Evolutionary conservation across 2,329 filamentous ascomycete genomes (phyloP), one percentile per base, ranked within the genome.

Genomic region (Penicillium sp.): DNA sequence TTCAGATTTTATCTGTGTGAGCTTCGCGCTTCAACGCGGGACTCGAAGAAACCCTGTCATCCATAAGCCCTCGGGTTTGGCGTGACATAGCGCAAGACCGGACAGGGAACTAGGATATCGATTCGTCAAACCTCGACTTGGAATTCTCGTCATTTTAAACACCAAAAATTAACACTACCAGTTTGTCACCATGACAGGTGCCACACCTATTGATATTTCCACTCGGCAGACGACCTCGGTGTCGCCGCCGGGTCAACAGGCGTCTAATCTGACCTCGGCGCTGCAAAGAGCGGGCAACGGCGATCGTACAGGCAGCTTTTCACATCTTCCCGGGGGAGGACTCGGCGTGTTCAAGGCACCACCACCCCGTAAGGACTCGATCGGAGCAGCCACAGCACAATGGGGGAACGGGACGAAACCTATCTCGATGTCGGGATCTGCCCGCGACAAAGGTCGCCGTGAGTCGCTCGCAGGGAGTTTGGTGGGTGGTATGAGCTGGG

Each of bases 401-500:
- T 84, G 83, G 74, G 82, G 81, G 62, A 81, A 80, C 61, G 83
- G 83, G 43, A 81, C 82, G 27, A 81, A 82, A 63, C 84, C 85
- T 41, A 88, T 88, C 62, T 83, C 84, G n/a, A 80, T 86, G 71
- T 77, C 78, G 61, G 77, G 72, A 43, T 77, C 73, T 25, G 77
- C 75, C 62, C 73, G 73, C 63, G 82, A 84, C 61, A 79, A 80
- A 57, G 78, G 77, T 51, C 77, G 84, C 62, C 76, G 85, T 64
- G 83, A 87, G 73, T 85, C 83, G 72, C 78, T 83, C 61, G 83
- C 83, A 40, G 83, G 85, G 65, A 87, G 85, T 71, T 76, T 87
- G 60, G 79, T 84, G 51, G 89, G 87, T 63, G 93, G 93, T 68
- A 92, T 96, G 88, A 97, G 93, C 77, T 99, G 93, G 93, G 93